Evolutionary conservation across 495 filamentous ascomycete genomes (phyloP), one percentile per base, ranked within the genome.

Genomic region (Aspergillus cavernicola): DNA sequence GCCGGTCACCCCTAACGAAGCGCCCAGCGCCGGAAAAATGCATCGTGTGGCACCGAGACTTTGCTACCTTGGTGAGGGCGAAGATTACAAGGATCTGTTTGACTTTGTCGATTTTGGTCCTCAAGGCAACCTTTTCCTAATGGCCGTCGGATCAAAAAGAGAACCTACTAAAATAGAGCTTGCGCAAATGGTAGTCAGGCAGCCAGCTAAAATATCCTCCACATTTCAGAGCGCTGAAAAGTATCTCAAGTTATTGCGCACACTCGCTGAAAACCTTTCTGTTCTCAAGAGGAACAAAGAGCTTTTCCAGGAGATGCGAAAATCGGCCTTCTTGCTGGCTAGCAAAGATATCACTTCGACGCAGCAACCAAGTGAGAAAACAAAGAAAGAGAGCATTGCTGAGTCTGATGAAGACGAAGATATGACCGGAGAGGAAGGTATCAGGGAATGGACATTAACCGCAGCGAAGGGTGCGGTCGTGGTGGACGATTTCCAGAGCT

Each of bases 51-150:
- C 79, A 23, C 92, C 92, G 2, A 76, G 70, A 22, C 68, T 80
- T 28, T 90, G 86, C 61, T 96, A 93, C 68, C 76, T 98, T 6
- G 85, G 86, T 19, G 85, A 88, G 19, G 80, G 78, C 20, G 85
- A 85, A 51, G 73, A 83, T 18, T 97, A 92, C 59, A 85, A 80
- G 32, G 89, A 93, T 23, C 90, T 99, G 15, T 96, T 97, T 57
- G 91, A 97, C 65, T 99, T 96, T 69, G 90, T 97, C 4, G 87
- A 97, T 65, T 97, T 96, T 69, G 90, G 91, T 3, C 66, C 78
- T 45, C 83, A 92, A 61, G 92, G 90, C 3, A 96, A 97, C 59
- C 72, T 85, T 0, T 97, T 99, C 62, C 74, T 99, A 6, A 76
- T 90, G 58, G 85, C 85, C 44, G 86, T 89, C 50, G 95, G 95